Conservation (phyloP, 768 basidiomycete genomes). For the Lactifluus rugatus region DNA sequence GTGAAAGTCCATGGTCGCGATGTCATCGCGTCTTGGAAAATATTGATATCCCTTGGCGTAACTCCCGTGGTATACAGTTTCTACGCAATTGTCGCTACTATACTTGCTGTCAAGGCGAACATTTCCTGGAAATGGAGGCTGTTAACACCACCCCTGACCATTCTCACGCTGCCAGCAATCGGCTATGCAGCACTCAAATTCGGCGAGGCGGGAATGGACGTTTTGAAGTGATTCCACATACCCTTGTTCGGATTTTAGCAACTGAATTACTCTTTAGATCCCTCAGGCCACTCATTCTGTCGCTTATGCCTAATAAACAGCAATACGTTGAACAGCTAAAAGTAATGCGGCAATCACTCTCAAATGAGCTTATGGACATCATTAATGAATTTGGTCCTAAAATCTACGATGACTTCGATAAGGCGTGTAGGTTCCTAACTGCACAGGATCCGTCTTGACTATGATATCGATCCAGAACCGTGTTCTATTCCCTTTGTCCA, state of each 20-base stretch:
- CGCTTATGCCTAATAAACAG: slow-evolving; percentile 82
- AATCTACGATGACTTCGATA: slow-evolving; percentile 78
- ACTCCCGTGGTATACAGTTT: slow-evolving; percentile 77
- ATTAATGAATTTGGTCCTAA: slow-evolving; percentile 85
- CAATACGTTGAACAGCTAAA: slow-evolving; percentile 67
- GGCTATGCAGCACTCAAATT: slow-evolving; percentile 92
- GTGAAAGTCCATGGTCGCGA: slow-evolving; percentile 92
- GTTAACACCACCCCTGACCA: slow-evolving; percentile 66
- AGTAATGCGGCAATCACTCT: slow-evolving; percentile 56
- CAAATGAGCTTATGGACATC: slow-evolving; percentile 73
- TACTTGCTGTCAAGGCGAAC: slow-evolving; percentile 57
- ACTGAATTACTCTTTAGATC: slow-evolving; percentile 43
- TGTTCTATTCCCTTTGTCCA: slow-evolving; percentile 70
- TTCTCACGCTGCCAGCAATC: slow-evolving; percentile 69
- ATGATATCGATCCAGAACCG: slow-evolving; percentile 27
- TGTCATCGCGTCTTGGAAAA: slow-evolving; percentile 94
- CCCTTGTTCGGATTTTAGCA: slow-evolving; percentile 3
- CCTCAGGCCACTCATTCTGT: slow-evolving; percentile 79
- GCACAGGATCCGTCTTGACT: neutral
- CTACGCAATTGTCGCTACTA: slow-evolving; percentile 71
- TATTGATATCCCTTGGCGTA: slow-evolving; percentile 81
- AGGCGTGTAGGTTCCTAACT: slow-evolving; percentile 34
- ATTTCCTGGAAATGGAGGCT: slow-evolving; percentile 53
- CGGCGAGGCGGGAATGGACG: slow-evolving; percentile 95
- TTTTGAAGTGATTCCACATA: slow-evolving; percentile 65